A percentile compares a stretch with the other conserved stretches of the same genome.
Evolutionary conservation across 202 grass and related monocot species (phyloP).

Genomic region (Eragrostis tef): DNA sequence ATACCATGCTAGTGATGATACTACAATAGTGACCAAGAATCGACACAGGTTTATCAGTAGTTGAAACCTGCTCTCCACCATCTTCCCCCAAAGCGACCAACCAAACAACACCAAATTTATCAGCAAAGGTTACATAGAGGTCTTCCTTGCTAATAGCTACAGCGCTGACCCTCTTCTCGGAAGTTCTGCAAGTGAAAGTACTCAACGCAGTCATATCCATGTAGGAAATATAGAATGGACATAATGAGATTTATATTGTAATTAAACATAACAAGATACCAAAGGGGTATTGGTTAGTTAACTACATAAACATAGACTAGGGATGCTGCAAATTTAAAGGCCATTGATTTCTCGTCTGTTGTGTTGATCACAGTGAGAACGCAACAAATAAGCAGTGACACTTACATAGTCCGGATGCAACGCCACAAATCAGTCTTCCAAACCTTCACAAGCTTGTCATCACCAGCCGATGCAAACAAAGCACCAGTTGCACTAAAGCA

Average conservation of each 20-base stretch:
- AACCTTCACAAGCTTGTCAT: slow-evolving; percentile 89
- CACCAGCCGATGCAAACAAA: slow-evolving; percentile 74
- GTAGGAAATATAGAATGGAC: not conserved
- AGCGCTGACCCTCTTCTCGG: slow-evolving; percentile 85
- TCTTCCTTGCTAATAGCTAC: slow-evolving; percentile 70
- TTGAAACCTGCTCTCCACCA: slow-evolving; percentile 39
- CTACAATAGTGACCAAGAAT: slow-evolving; percentile 95
- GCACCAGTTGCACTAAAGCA: slow-evolving; percentile 57
- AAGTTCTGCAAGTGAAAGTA: slow-evolving; percentile 58
- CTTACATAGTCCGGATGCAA: slow-evolving; percentile 76
- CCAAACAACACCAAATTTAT: slow-evolving; percentile 95
- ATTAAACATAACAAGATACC: not conserved
- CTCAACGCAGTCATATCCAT: slow-evolving; percentile 26
- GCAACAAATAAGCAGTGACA: not conserved
- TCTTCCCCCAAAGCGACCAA: slow-evolving; percentile 50
- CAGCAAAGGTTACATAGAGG: slow-evolving; percentile 70
- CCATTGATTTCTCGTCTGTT: not conserved
- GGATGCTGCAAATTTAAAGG: not conserved
- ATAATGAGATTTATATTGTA: slow-evolving; percentile 2
- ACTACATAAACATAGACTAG: not conserved
- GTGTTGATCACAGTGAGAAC: not conserved
- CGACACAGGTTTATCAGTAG: slow-evolving; percentile 61
- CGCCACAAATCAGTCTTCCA: slow-evolving; percentile 75
- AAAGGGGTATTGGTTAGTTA: not conserved
- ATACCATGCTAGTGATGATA: slow-evolving; percentile 94